Conservation (phyloP, 306 rosid species). For the Quercus rubra region DNA sequence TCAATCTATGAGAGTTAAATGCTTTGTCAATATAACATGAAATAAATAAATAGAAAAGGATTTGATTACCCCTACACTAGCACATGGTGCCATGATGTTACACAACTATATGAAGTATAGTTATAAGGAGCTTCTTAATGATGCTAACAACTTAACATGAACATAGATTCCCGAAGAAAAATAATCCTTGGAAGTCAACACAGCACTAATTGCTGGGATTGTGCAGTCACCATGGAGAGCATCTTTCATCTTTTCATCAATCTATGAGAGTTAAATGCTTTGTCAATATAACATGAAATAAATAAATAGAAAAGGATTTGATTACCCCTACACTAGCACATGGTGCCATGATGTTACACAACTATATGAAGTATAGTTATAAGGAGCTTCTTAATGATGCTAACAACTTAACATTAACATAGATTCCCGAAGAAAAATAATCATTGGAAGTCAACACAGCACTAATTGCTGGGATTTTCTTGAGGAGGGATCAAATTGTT, state of each 20-base stretch:
- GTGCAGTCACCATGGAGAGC: conserved; percentile 94
- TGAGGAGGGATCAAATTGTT: no score
- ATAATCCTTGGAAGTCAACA: no score
- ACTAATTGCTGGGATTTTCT: neutral
- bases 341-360: neutral
- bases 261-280: conserved; percentile 44
- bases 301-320: neutral
- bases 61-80: neutral
- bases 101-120: neutral
- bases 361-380: neutral
- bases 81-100: neutral
- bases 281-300: conserved; percentile 2
- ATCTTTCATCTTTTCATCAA: conserved; percentile 95
- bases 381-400: neutral
- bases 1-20: conserved; percentile 62
- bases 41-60: neutral
- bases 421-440: neutral
- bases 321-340: conserved; percentile 1
- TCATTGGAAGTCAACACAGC: neutral
- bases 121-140: neutral
- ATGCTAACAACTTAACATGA: neutral
- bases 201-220: no score
- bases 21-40: conserved; percentile 7
- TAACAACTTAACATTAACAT: neutral
- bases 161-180: neutral